phyloP scores from a whole-genome alignment of 306 rosid species.

The Acacia melanoxylon region DNA sequence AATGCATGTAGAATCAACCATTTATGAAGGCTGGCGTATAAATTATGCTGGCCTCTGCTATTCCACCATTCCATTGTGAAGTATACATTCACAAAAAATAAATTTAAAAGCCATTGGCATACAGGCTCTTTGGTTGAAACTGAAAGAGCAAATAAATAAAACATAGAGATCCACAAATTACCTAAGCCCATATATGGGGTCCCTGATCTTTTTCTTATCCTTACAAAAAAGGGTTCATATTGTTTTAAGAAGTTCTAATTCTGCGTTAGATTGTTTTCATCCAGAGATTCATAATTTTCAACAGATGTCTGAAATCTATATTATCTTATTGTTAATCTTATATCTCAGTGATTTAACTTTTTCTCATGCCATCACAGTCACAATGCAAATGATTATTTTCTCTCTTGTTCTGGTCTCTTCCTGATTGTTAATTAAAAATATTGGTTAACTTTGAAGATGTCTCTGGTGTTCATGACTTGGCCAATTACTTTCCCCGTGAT shows the following conservation, averaged over 20 bases:
- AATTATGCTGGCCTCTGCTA: too few species aligned
- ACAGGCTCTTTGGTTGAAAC: too few species aligned
- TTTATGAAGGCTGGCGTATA: too few species aligned
- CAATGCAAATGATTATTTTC: slow-evolving; percentile 2
- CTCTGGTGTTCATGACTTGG: slow-evolving; percentile 65
- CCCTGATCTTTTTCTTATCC: too few species aligned
- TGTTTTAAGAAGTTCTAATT: not conserved
- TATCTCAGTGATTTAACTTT: slow-evolving; percentile 14
- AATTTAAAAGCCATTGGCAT: too few species aligned
- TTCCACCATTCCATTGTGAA: too few species aligned
- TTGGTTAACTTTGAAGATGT: slow-evolving; percentile 60
- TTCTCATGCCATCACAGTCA: slow-evolving; percentile 14
- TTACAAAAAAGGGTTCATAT: too few species aligned
- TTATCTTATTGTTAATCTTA: slow-evolving; percentile 18
- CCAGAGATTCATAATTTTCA: slow-evolving; percentile 5
- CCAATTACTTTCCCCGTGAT: slow-evolving; percentile 68
- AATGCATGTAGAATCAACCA: too few species aligned
- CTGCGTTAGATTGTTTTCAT: not conserved
- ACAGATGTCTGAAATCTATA: slow-evolving; percentile 16
- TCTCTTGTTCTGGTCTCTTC: slow-evolving; percentile 14
- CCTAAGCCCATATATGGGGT: too few species aligned
- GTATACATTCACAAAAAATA: too few species aligned
- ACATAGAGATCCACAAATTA: too few species aligned
- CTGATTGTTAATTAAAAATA: slow-evolving; percentile 34
- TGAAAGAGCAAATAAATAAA: too few species aligned